A percentile compares a stretch with the other conserved stretches of the same genome.
Conservation (phyloP, 441 rosid genomes). For the Populus trichocarpa region DNA sequence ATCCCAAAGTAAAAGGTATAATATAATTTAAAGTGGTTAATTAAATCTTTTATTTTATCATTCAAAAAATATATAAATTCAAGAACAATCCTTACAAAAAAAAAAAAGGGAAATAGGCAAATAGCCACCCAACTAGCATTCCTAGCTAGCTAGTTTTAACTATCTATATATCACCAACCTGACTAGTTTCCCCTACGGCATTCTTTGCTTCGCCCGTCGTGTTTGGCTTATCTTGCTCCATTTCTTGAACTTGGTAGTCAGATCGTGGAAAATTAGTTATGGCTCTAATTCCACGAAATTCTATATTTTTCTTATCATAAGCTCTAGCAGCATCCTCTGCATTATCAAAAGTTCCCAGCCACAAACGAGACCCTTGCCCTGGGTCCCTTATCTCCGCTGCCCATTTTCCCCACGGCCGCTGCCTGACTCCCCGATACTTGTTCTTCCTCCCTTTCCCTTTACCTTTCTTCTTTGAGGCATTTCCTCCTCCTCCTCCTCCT, state of each 20-base stretch:
- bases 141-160: too few relatives aligned
- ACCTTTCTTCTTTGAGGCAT: background rate
- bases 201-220: background rate
- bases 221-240: background rate
- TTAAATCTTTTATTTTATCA: too few relatives aligned
- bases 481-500: background rate
- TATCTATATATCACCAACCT: background rate
- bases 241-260: conserved; percentile 6
- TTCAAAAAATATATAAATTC: too few relatives aligned
- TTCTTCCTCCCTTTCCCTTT: conserved; percentile 19
- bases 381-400: conserved; percentile 84
- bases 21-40: too few relatives aligned
- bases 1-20: too few relatives aligned
- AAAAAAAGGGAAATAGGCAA: too few relatives aligned
- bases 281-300: conserved; percentile 63
- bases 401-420: conserved; percentile 69
- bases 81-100: too few relatives aligned
- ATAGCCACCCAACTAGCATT: too few relatives aligned
- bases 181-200: background rate
- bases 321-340: conserved; percentile 71
- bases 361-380: conserved; percentile 41
- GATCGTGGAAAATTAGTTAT: conserved; percentile 61
- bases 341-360: conserved; percentile 75
- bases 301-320: conserved; percentile 60
- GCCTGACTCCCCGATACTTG: conserved; percentile 68